These are phyloP conservation scores for Gilbertella persicaria DNA, from an alignment of 371 early-diverging fungal species.

Conservation along the genomic window DNA sequence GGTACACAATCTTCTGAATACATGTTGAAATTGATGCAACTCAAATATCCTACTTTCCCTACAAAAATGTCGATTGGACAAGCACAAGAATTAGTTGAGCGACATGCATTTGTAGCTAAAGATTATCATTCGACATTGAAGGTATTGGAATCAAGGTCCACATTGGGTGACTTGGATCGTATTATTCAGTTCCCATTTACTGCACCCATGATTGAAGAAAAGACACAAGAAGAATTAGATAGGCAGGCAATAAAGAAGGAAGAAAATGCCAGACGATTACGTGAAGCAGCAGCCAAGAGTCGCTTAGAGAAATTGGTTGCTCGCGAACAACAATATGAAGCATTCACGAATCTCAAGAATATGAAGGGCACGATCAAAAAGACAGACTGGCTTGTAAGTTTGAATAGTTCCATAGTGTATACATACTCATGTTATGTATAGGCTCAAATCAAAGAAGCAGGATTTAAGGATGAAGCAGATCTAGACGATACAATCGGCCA, in stretches of 20 bases:
- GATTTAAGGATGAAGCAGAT: constrained; percentile 74
- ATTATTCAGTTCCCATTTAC: constrained; percentile 77
- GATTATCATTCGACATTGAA: constrained; percentile 73
- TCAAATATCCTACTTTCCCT: constrained; percentile 90
- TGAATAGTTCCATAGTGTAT: constrained; percentile 3
- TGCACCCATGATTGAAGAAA: constrained; percentile 71
- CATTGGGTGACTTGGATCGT: constrained; percentile 58
- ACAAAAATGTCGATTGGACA: constrained; percentile 76
- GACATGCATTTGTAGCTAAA: constrained; percentile 69
- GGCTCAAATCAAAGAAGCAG: constrained; percentile 63
- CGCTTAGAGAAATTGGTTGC: constrained; percentile 74
- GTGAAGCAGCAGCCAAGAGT: constrained; percentile 78
- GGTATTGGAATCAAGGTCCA: constrained; percentile 52
- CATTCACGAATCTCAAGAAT: constrained; percentile 59
- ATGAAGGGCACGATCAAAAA: constrained; percentile 51
- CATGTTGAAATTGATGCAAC: constrained; percentile 83
- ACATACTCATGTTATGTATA: constrained; percentile 12
- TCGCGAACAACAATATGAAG: constrained; percentile 61
- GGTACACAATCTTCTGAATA: constrained; percentile 69
- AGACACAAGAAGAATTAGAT: constrained; percentile 77
- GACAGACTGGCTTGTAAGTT: constrained; percentile 54
- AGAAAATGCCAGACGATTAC: constrained; percentile 73
- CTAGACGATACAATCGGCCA: constrained; percentile 73
- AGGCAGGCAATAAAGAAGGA: constrained; percentile 72
- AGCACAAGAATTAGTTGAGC: constrained; percentile 69